Evolutionary conservation across 495 filamentous ascomycete genomes (phyloP), one percentile per base, ranked within the genome.

Genomic region (Trichoderma reesei): DNA sequence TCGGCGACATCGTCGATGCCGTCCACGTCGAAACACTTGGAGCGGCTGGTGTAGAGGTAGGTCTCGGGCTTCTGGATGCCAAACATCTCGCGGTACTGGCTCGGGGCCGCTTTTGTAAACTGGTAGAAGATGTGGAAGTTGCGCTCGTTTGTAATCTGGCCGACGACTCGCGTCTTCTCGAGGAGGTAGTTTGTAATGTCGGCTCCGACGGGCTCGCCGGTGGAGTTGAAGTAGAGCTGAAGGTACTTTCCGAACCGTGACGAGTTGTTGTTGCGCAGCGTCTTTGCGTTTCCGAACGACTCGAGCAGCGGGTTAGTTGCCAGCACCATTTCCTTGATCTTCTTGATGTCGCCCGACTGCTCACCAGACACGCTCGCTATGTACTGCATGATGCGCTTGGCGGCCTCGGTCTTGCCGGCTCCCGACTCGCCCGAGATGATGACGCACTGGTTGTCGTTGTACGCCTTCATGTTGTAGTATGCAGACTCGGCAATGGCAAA

Each of bases 111-210:
- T 73, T 99, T 99, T 26, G 95, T 88, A 75, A 96, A 96, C 73
- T 99, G 95, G 75, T 99, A 99, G 74, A 99, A 98, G 69, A 99
- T 98, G 74, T 99, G 95, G 77, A 99, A 99, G 73, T 96, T 98
- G 67, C 95, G 85, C 81, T 99, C 95, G 67, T 98, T 93, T 64
- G 75, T 82, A 67, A 97, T 98, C 78, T 98, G 95, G 7, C 93
- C 92, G 2, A 98, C 94, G 1, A 99, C 95, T 76, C 95, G 82
- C 26, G 89, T 86, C 80, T 98, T 98, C 72, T 99, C 95, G 63
- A 99, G 80, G 20, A 99, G 79, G 72, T 99, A 99, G 69, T 99
- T 99, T 65, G 93, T 96, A 75, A 99, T 96, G 72, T 96, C 92
- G 64, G 95, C 95, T 65, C 95, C 95, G 8, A 98, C 87, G 0